These are phyloP conservation scores for Phytophthora brassicae DNA, from an alignment of 352 stramenopile species.

Conservation along the genomic window DNA sequence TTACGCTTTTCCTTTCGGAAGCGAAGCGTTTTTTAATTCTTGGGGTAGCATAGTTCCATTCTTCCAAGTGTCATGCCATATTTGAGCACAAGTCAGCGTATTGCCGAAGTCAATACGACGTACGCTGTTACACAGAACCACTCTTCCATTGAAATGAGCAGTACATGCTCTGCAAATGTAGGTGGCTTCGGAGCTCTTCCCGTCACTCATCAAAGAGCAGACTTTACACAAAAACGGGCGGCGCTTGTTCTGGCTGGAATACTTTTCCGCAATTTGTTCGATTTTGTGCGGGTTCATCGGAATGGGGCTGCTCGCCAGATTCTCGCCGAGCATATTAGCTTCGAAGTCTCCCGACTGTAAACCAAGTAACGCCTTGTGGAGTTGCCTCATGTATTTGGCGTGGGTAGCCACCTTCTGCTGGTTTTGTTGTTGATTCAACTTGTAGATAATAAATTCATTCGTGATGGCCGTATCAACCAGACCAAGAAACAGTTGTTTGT, in stretches of 20 bases:
- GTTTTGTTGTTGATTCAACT: background rate
- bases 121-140: background rate
- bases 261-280: conserved; percentile 2
- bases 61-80: background rate
- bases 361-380: conserved; percentile 14
- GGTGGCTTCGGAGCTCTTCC: no score
- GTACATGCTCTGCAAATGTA: conserved; percentile 7
- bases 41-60: no score
- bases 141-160: conserved; percentile 1
- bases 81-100: background rate
- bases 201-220: no score
- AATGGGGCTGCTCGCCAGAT: conserved; percentile 13
- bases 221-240: conserved; percentile 26
- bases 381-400: conserved; percentile 14
- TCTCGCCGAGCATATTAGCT: conserved; percentile 11
- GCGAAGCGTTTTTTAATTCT: no score
- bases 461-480: conserved; percentile 26
- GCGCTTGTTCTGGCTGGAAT: conserved; percentile 15
- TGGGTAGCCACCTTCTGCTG: conserved; percentile 1
- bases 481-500: conserved; percentile 27
- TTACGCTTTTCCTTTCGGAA: no score
- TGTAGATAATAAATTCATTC: conserved; percentile 19
- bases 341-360: conserved; percentile 4
- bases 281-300: conserved; percentile 1
- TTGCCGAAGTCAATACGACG: background rate